Evolutionary conservation across 1,139 yeast genomes (phyloP), one percentile per base, ranked within the genome.

Genomic region (Suhomyces atakaporum): DNA sequence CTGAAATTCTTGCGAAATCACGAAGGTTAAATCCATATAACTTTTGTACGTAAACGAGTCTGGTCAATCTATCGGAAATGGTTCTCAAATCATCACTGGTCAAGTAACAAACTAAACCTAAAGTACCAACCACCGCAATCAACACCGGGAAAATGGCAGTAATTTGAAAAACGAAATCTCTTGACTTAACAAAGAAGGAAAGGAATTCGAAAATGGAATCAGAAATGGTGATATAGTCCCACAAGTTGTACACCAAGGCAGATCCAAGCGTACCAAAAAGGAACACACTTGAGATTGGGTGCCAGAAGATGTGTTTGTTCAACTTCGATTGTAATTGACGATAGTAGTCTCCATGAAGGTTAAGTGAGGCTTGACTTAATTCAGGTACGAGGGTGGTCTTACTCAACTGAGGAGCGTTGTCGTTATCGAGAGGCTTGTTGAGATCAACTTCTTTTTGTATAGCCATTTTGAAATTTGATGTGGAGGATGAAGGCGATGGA

Each of bases 341-440:
- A 41, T 77, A 69, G 52, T 73, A 77, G 56, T 84, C 92, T 35
- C 84, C 78, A 23, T 81, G 79, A 39, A 84, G 61, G 38, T 76
- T 78, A 37, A 81, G 56, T 1, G 83, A 76, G 6, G 84, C 85
- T 36, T 77, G 76, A 2, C 82, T 66, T 31, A 69, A 66, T 23
- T 74, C 77, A 1, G 90, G 89, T 3, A 62, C 64, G 39, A 84
- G 63, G 3, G 58, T 52, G 1, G 74, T 47, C 36, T 61, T 58
- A 37, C 57, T 62, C 28, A 84, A 72, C 1, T 73, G 73, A 7
- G 86, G 66, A 13, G 77, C 72, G 2, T 69, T 69, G 23, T 66
- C 62, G 1, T 50, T 60, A 38, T 78, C 75, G 39, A 84, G 59
- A 8, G 88, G 87, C 43, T 66, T 56, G 44, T 73, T 69, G 43